Percentiles rank a stretch among this genome's conserved stretches.
Conservation (phyloP, 2,329 filamentous ascomycete species). For the Lasiodiplodia citricola region DNA sequence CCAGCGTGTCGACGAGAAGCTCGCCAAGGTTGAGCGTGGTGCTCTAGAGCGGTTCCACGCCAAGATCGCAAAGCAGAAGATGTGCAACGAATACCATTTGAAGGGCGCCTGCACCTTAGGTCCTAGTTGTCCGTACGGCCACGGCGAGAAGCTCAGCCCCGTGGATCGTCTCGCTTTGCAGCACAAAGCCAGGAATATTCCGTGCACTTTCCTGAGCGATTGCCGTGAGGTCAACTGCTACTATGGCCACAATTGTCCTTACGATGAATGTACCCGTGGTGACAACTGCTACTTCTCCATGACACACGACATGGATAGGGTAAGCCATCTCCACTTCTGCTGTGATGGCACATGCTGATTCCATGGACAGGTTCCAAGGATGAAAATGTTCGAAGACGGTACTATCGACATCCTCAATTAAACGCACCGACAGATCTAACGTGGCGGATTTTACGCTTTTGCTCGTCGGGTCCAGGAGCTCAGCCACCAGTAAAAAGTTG, state of each 20-base stretch:
- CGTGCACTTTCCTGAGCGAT: slow-evolving; percentile 33
- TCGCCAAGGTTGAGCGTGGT: slow-evolving; percentile 38
- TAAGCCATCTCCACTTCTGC: slow-evolving; percentile 28
- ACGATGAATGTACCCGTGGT: slow-evolving; percentile 39
- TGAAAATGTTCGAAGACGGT: slow-evolving; percentile 27
- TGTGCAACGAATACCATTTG: slow-evolving; percentile 47
- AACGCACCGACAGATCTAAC: not conserved
- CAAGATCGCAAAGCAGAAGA: slow-evolving; percentile 38
- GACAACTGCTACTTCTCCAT: slow-evolving; percentile 39
- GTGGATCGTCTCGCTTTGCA: slow-evolving; percentile 42
- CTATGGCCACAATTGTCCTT: slow-evolving; percentile 39
- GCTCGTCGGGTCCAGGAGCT: not conserved
- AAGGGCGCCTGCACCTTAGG: slow-evolving; percentile 40
- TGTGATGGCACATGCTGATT: not conserved
- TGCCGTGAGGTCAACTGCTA: slow-evolving; percentile 43
- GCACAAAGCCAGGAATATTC: slow-evolving; percentile 41
- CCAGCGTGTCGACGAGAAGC: slow-evolving; percentile 48
- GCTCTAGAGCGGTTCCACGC: slow-evolving; percentile 37
- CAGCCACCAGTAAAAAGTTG: slow-evolving; percentile 1
- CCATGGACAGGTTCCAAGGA: slow-evolving; percentile 6
- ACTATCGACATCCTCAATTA: slow-evolving; percentile 26
- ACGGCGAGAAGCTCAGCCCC: slow-evolving; percentile 38
- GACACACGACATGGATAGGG: slow-evolving; percentile 40
- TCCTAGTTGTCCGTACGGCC: slow-evolving; percentile 42
- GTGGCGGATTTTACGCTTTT: not conserved